Percentiles rank a stretch among this genome's conserved stretches.
phyloP scores from a whole-genome alignment of 371 early-diverging fungal genomes.

The Dentiscutata heterogama region DNA sequence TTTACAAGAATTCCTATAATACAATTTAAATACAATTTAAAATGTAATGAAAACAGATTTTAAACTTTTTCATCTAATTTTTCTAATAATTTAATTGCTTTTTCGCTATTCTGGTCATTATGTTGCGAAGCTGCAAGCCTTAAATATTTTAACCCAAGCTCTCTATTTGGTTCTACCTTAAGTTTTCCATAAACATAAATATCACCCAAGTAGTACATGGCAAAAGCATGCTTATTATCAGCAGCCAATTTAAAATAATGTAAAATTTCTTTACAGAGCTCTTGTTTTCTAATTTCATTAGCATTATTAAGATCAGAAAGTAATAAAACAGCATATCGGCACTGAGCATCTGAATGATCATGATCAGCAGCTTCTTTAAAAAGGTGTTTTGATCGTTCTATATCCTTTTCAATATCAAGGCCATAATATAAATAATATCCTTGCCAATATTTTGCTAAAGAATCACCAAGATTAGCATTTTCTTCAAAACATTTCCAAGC shows the following conservation, averaged over 20 bases:
- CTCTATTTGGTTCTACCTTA: neutral
- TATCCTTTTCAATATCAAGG: neutral
- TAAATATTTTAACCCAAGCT: neutral
- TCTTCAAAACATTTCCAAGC: conserved; percentile 23
- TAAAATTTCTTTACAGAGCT: neutral
- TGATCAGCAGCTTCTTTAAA: conserved; percentile 37
- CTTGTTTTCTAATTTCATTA: neutral
- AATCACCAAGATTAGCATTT: conserved; percentile 5
- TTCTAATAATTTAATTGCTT: too few relatives aligned
- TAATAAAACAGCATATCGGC: conserved; percentile 14
- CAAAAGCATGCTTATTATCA: neutral
- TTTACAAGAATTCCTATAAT: too few relatives aligned
- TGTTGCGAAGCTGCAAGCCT: conserved; percentile 3
- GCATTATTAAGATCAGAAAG: neutral
- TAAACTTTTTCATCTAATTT: too few relatives aligned
- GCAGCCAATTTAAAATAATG: conserved; percentile 7
- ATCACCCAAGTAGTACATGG: conserved; percentile 4
- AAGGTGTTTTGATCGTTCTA: neutral
- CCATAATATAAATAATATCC: conserved; percentile 38
- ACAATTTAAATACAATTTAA: too few relatives aligned
- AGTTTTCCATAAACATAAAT: conserved; percentile 2
- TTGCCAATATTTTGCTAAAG: conserved; percentile 33
- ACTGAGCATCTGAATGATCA: conserved; percentile 24
- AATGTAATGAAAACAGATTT: too few relatives aligned
- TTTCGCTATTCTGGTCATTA: too few relatives aligned